Base-by-base conservation (phyloP, 2,329 filamentous ascomycete species). In the Colletotrichum sp. region DNA sequence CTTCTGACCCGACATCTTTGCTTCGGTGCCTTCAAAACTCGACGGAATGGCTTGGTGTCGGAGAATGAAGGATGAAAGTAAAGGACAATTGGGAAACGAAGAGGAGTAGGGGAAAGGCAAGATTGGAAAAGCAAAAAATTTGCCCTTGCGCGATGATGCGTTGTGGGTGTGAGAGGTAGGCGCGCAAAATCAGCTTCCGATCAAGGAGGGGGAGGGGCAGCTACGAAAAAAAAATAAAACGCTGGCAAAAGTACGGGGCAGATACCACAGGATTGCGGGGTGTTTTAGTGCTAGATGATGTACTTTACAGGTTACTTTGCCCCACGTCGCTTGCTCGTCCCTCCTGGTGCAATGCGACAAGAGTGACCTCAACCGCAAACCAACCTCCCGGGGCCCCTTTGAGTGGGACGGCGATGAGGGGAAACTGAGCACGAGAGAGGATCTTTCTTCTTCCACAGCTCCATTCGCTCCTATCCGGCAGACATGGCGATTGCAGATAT, bases 1-100 rank as follows among this genome's bases (percentile, higher is more conserved):
- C 83, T 90, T 89, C 84, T 92, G 90, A 76, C 85, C 81, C 62
- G 76, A 78, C 77, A 78, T 78, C 66, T 77, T 75, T 59, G 36
- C 68, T 73, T 76, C 65, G 64, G 49, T 65, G 28, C 74, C 72
- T 67, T 74, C 69, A 87, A 69, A 71, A 55, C 64, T 71, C 65
- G 62, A 62, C 26, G 34, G 18, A 44, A n/a, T 24, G 71, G 16
- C 59, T 49, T 68, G 32, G 16, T 75, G 55, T 76, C 36, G 36
- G 36, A 34, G 44, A 52, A 13, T 13, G 28, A 64, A 44, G 66
- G 71, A 10, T 52, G 49, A 13, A 44, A 26, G 13, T 30, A 39
- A 63, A 13, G 12, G 32, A 57, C 39, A 28, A 65, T 65, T 24
- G 59, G 7, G 39, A 36, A 16, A 39, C 24, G 55, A 26, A 59